Evolutionary conservation across 2,329 filamentous ascomycete genomes (phyloP).

Genomic region (Paraconiothyrium sp.): DNA sequence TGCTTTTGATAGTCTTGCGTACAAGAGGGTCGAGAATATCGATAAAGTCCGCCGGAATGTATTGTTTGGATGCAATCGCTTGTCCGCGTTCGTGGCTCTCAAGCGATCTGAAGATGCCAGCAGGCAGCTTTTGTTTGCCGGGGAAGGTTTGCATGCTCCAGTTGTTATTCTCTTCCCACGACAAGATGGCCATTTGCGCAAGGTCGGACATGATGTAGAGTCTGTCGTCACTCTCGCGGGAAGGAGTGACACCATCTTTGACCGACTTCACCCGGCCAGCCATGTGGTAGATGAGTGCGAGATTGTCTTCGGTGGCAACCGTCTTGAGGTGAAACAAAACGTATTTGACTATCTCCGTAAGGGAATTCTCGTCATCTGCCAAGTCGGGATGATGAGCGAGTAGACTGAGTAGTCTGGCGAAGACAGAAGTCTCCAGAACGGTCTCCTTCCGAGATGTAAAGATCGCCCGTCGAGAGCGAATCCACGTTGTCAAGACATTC

Average conservation of each 20-base stretch:
- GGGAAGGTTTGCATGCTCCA: conserved; percentile 89
- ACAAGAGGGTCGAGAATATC: conserved; percentile 82
- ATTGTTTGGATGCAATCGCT: conserved; percentile 86
- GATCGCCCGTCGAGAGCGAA: conserved; percentile 78
- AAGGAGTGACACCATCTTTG: conserved; percentile 76
- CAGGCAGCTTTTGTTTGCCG: conserved; percentile 81
- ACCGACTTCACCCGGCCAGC: conserved; percentile 93
- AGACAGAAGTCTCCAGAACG: conserved; percentile 76
- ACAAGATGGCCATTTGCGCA: conserved; percentile 80
- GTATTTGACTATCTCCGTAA: conserved; percentile 86
- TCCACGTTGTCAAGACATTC: conserved; percentile 83
- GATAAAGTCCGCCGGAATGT: conserved; percentile 77
- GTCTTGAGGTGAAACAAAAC: conserved; percentile 87
- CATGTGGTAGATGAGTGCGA: conserved; percentile 89
- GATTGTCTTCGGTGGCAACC: conserved; percentile 85
- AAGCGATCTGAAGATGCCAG: conserved; percentile 78
- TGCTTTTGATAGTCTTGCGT: conserved; percentile 71
- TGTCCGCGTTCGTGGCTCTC: conserved; percentile 81
- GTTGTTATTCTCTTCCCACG: conserved; percentile 84
- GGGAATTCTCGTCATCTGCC: conserved; percentile 66
- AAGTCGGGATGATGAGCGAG: conserved; percentile 96
- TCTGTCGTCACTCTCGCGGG: conserved; percentile 66
- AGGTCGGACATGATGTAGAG: conserved; percentile 91
- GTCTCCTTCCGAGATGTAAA: conserved; percentile 65
- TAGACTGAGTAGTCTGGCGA: conserved; percentile 84